These are phyloP conservation scores for Hypomyces rosellus DNA, from an alignment of 2,329 filamentous ascomycete species.

Conservation along the genomic window DNA sequence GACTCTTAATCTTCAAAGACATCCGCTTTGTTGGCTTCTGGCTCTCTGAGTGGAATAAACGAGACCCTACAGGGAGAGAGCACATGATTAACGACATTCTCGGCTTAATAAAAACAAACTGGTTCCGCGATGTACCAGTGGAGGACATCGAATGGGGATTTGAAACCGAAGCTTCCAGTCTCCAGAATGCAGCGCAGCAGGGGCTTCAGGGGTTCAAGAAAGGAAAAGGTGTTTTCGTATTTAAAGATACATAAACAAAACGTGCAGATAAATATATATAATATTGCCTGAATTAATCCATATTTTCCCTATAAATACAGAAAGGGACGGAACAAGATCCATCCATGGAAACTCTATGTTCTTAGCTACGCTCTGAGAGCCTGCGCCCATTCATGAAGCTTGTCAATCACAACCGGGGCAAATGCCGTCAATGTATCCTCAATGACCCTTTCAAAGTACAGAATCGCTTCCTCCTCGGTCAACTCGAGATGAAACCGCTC, in stretches of 20 bases:
- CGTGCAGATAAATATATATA: too few species aligned
- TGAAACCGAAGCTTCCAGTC: slow-evolving; percentile 63
- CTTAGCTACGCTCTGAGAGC: slow-evolving; percentile 64
- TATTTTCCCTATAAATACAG: too few species aligned
- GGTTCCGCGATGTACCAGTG: slow-evolving; percentile 80
- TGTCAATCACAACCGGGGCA: slow-evolving; percentile 90
- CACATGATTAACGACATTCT: slow-evolving; percentile 82
- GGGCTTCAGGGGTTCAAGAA: slow-evolving; percentile 77
- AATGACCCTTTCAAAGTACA: slow-evolving; percentile 82
- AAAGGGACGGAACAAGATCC: too few species aligned
- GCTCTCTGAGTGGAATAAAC: slow-evolving; percentile 83
- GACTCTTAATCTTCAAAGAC: slow-evolving; percentile 88
- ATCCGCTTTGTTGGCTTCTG: slow-evolving; percentile 88
- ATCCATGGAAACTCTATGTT: neutral
- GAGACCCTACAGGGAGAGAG: slow-evolving; percentile 65
- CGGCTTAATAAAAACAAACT: slow-evolving; percentile 63
- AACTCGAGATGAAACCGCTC: slow-evolving; percentile 91
- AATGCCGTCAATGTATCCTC: slow-evolving; percentile 85
- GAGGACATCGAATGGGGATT: slow-evolving; percentile 77
- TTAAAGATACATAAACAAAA: slow-evolving; percentile 48
- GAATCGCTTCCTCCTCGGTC: slow-evolving; percentile 84
- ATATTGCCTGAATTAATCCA: too few species aligned
- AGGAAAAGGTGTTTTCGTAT: slow-evolving; percentile 88
- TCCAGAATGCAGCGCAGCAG: slow-evolving; percentile 71
- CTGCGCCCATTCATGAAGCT: slow-evolving; percentile 89